These are phyloP conservation scores for Lachnellula cervina DNA, from an alignment of 2,329 filamentous ascomycete genomes.

Conservation along the genomic window DNA sequence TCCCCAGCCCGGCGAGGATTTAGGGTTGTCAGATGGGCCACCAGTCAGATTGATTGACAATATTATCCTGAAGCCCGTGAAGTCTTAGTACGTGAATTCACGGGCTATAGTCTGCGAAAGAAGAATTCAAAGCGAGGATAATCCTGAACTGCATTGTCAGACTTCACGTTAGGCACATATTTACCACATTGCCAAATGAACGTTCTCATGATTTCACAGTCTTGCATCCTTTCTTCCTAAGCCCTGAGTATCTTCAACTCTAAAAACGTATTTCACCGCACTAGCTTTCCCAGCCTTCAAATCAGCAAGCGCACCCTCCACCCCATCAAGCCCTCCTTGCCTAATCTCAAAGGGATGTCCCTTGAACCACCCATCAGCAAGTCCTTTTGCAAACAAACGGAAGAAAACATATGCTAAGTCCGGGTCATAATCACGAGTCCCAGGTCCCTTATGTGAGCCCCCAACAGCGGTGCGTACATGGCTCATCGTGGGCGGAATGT, in stretches of 20 bases:
- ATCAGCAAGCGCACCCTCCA: slow-evolving; percentile 46
- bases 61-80: slow-evolving; percentile 59
- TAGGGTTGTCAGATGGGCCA: slow-evolving; percentile 68
- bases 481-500: too few relatives aligned
- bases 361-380: slow-evolving; percentile 44
- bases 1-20: slow-evolving; percentile 63
- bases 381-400: slow-evolving; percentile 28
- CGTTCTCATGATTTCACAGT: background rate
- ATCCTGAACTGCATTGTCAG: too few relatives aligned
- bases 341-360: slow-evolving; percentile 47
- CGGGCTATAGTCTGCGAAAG: background rate
- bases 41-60: slow-evolving; percentile 91
- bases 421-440: background rate
- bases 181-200: too few relatives aligned
- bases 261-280: slow-evolving; percentile 58
- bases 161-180: too few relatives aligned
- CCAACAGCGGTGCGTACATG: too few relatives aligned
- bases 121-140: too few relatives aligned
- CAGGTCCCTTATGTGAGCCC: too few relatives aligned
- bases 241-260: slow-evolving; percentile 14
- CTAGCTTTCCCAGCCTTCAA: slow-evolving; percentile 56
- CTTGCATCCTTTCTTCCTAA: background rate
- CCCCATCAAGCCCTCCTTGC: slow-evolving; percentile 40
- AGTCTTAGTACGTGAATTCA: slow-evolving; percentile 3
- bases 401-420: slow-evolving; percentile 12